Conservation (phyloP, 192 early-diverging fungal genomes). For the Paraglomus occultum region DNA sequence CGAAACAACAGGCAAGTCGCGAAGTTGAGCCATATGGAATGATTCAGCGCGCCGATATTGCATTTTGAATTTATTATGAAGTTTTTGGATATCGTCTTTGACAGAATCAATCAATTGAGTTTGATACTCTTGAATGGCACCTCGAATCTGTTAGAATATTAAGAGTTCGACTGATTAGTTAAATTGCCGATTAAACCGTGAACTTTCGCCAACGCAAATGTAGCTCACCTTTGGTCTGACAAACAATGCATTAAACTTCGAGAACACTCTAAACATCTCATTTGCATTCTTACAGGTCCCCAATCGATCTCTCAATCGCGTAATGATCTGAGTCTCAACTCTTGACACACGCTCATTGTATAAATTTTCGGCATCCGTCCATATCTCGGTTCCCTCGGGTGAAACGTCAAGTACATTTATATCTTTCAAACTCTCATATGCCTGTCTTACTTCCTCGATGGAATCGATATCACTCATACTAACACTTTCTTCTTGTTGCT, state of each 20-base stretch:
- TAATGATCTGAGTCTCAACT: constrained; percentile 98
- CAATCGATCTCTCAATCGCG: constrained; percentile 81
- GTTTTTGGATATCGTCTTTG: constrained; percentile 94
- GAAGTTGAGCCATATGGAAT: constrained; percentile 82
- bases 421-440: constrained; percentile 89
- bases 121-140: constrained; percentile 99
- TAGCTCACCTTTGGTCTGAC: constrained; percentile 84
- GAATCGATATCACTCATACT: constrained; percentile 70
- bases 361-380: constrained; percentile 83
- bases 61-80: constrained; percentile 95
- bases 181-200: no score
- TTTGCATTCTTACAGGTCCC: constrained; percentile 95
- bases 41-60: constrained; percentile 90
- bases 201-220: neutral
- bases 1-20: constrained; percentile 90
- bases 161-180: neutral
- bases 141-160: constrained; percentile 72
- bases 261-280: constrained; percentile 99
- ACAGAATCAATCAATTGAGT: constrained; percentile 96
- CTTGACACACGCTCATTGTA: constrained; percentile 95
- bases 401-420: constrained; percentile 96
- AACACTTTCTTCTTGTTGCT: constrained; percentile 50
- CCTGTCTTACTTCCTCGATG: constrained; percentile 82
- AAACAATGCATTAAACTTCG: constrained; percentile 99
- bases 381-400: constrained; percentile 86